Base-by-base conservation (phyloP, 2,329 filamentous ascomycete species). In the Xylariaceae sp. region DNA sequence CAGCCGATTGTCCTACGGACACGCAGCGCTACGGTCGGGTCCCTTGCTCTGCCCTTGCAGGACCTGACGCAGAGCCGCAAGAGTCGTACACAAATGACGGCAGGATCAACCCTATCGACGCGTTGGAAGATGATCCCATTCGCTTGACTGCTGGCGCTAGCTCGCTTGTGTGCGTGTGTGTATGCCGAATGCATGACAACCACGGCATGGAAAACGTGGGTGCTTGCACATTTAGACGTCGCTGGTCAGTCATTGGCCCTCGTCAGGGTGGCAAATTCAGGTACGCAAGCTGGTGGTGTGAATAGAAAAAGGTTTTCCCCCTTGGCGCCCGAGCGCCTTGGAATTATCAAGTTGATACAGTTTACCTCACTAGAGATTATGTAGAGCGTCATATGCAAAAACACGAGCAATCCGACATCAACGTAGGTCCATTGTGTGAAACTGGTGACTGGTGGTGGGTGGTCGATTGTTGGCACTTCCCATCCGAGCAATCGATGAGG, bases 121-220 rank as follows among this genome's bases (percentile, higher is more conserved):
- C 44, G 41, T 44, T 44, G 22, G 44, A 44, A 17, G 35, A 5
- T 11, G 50, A 32, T 44, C 40, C 43, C 47, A 44, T 31, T 32
- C 44, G 30, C 15, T 39, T 19, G 45, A 15, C 39, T 38, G 49
- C 35, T 38, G 45, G 44, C 33, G 38, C 39, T 39, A 27, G 30
- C 39, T 42, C 30, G 45, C 27, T 19, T 42, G 45, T 17, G 31
- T 40, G 39, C 30, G 42, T 47, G 38, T n/a, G 41, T 43, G n/a
- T n/a, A n/a, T n/a, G n/a, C 48, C 42, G 51, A 48, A 53, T 45
- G 48, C 22, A 27, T 27, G 22, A 27, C n/a, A n/a, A n/a, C n/a
- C n/a, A 27, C 22, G 7, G 22, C 22, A 27, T 27, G 22, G 4
- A 27, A 27, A 27, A 27, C 22, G 22, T 27, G 22, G 22, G 22